Evolutionary conservation across 768 basidiomycete species (phyloP), one percentile per base, ranked within the genome.

Genomic region (Pleurotus cornucopiae): DNA sequence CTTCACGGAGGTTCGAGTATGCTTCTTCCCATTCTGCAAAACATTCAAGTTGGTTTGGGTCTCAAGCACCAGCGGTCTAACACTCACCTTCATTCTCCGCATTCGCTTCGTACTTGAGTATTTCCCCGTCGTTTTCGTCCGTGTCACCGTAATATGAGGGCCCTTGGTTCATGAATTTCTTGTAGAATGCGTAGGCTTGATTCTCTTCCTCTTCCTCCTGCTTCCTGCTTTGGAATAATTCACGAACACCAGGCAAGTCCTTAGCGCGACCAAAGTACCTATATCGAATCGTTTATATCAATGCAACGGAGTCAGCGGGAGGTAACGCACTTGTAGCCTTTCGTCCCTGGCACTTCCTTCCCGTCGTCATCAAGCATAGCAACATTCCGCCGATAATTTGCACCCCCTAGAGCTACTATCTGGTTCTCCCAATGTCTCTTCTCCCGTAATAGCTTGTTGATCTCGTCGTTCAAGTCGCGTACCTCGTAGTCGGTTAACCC

Each of bases 401-500:
- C 96, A 60, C 96, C 96, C 46, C 95, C 95, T 1, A 98, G 76
- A 5, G 87, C 86, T n/a, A 98, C 88, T 49, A 98, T 97, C 69
- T 97, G 95, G 62, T 94, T 95, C 74, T 98, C 96, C 92, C 94
- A 98, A 70, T 98, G 95, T 43, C 89, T 73, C 69, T 98, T 98
- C 73, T 99, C 96, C 34, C 96, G 82, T 79, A 99, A 75, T 12
- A 97, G 75, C 66, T 88, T 91, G 77, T 98, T 99, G 61, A 99
- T 99, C 65, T 98, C 94, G 69, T 98, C 95, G 67, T 99, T 99
- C 43, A 98, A 65, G 68, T 98, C 96, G 25, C 96, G 86, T 46
- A 95, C 85, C 74, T 98, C 94, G 67, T 98, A 98, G 75, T 98
- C 94, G 21, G 90, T 89, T 68, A 98, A 70, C 52, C 93, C 92